phyloP scores from a whole-genome alignment of 164 flowering plant genomes.

The Berberis vulgaris region DNA sequence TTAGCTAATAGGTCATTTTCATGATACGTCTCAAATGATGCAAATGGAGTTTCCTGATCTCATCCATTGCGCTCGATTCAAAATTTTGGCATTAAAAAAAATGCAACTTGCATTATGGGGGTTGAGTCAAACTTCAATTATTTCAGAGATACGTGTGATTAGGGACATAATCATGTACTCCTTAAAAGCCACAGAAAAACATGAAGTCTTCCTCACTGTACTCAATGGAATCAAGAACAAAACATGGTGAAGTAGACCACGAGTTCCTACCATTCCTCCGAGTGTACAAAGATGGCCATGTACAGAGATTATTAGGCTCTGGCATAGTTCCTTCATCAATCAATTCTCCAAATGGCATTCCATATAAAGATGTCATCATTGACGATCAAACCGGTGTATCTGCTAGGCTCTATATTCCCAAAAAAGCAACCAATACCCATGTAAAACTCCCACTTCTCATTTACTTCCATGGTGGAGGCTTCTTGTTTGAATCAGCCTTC shows the following conservation, averaged over 20 bases:
- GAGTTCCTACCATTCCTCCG: not conserved
- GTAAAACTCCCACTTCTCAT: slow-evolving; percentile 7
- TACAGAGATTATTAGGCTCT: not conserved
- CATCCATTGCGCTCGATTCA: too few species aligned
- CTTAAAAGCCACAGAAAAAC: too few species aligned
- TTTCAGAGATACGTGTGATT: too few species aligned
- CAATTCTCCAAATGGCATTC: not conserved
- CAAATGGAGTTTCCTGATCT: too few species aligned
- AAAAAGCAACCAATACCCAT: not conserved
- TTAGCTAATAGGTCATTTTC: too few species aligned
- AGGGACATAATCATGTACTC: too few species aligned
- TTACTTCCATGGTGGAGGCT: slow-evolving; percentile 13
- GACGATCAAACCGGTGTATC: slow-evolving; percentile 3
- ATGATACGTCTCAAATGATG: too few species aligned
- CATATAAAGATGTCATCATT: slow-evolving; percentile 7
- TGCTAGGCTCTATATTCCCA: slow-evolving; percentile 6
- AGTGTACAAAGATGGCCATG: not conserved
- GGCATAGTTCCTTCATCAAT: slow-evolving; percentile 4
- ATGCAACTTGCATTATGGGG: too few species aligned
- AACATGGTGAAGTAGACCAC: not conserved
- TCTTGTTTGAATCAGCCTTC: slow-evolving; percentile 1
- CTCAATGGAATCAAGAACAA: not conserved
- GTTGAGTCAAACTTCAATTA: too few species aligned
- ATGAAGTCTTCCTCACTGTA: not conserved
- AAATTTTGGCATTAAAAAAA: too few species aligned